phyloP scores from a whole-genome alignment of 225 moss, liverwort and hornwort genomes.

The Marchantia polymorpha region DNA sequence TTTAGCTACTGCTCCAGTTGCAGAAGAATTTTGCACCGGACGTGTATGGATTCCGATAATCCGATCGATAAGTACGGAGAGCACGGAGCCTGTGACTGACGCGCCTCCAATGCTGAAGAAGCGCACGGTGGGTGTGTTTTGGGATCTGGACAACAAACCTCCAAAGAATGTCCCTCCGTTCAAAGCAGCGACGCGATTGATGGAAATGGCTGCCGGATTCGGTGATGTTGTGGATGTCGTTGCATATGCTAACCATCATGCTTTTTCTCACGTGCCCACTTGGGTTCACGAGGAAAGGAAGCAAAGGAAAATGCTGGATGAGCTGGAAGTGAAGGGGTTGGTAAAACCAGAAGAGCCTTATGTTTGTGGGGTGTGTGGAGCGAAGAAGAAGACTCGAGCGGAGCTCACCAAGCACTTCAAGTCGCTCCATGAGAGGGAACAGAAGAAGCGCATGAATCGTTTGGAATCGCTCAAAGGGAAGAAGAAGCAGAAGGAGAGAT shows the following conservation, averaged over 20 bases:
- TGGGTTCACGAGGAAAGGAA: slow-evolving; percentile 87
- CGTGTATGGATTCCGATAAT: not conserved
- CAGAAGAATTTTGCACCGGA: not conserved
- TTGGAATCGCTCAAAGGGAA: slow-evolving; percentile 77
- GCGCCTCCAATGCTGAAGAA: not conserved
- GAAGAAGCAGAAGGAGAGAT: slow-evolving; percentile 45
- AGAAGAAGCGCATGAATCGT: slow-evolving; percentile 79
- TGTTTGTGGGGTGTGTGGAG: slow-evolving; percentile 85
- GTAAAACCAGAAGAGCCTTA: slow-evolving; percentile 75
- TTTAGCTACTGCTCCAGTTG: not conserved
- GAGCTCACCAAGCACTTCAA: slow-evolving; percentile 90
- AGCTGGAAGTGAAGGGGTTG: slow-evolving; percentile 62
- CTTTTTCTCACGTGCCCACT: slow-evolving; percentile 71
- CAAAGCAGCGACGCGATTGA: slow-evolving; percentile 76
- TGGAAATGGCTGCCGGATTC: slow-evolving; percentile 74
- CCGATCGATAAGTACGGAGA: not conserved
- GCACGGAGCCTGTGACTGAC: not conserved
- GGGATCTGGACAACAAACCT: slow-evolving; percentile 99
- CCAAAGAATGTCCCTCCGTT: slow-evolving; percentile 80
- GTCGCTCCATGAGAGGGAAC: slow-evolving; percentile 93
- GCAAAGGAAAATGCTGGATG: slow-evolving; percentile 69
- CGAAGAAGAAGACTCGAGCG: slow-evolving; percentile 86
- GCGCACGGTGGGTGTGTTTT: slow-evolving; percentile 66
- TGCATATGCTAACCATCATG: slow-evolving; percentile 90
- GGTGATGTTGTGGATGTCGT: slow-evolving; percentile 84